Base-by-base conservation (phyloP, 2,329 filamentous ascomycete genomes). In the Monilinia polystroma region DNA sequence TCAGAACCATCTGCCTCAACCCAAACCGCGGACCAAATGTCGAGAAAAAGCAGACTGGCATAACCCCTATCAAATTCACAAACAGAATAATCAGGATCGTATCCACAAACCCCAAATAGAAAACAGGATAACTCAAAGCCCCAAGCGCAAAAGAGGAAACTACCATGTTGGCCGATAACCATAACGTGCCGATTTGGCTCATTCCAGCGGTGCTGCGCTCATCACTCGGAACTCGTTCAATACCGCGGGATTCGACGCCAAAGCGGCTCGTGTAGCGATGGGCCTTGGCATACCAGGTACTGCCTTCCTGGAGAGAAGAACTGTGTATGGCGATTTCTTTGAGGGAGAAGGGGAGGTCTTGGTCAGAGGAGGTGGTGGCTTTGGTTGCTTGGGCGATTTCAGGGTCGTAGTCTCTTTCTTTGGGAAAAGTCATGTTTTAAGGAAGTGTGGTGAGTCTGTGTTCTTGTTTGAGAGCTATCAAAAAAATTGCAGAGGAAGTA, bases 1-100 rank as follows among this genome's bases (percentile, higher is more conserved):
- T 87, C n/a, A 93, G 81, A 1, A 93, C 89, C 87, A 93, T 92
- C 75, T 93, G 91, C 65, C 91, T 85, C 70, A 93, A 81, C 4
- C 90, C 91, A 71, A 92, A 92, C 11, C 80, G 80, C 3, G 91
- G 88, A 3, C 91, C 90, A 74, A 93, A 92, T 23, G 86, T 90
- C 2, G 88, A 90, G 81, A 93, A 93, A 78, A 89, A 92, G 74
- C 86, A 89, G 20, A 92, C 90, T 0, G 90, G 88, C 59, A 88
- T 74, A 59, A 90, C 83, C n/a, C 88, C 90, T 12, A 94, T 80
- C 5, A 92, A 75, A 73, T 93, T 93, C 80, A 93, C 85, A 78
- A 93, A 91, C 63, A 94, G 77, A 68, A 90, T 88, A 43, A 87
- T 84, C 56, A 94, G 79, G 45, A 90, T 85, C 10, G 88, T 86